Evolutionary conservation across 1,284 basidiomycete genomes (phyloP).

Genomic region (Austroboletus novae-zelandiae): DNA sequence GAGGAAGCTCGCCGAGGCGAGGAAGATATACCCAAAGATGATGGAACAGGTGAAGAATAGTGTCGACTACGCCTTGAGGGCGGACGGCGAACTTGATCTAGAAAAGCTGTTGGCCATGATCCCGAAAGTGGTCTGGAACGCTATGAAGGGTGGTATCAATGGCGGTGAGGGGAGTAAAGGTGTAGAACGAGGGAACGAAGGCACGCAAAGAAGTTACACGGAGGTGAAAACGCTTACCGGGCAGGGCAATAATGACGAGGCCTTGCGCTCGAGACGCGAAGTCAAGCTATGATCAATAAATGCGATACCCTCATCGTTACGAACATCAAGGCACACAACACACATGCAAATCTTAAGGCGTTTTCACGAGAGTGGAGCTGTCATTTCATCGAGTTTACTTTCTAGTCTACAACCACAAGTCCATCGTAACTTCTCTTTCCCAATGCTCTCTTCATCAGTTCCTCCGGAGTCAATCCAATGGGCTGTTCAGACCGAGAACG

Average conservation of each 20-base stretch:
- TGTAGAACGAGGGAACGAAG: too few species aligned
- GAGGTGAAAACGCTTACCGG: not conserved
- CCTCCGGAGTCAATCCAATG: constrained; percentile 45
- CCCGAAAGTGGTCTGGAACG: constrained; percentile 6
- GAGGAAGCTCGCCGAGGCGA: constrained; percentile 19
- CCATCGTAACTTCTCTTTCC: constrained; percentile 47
- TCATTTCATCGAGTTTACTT: too few species aligned
- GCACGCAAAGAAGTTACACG: too few species aligned
- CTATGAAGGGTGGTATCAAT: constrained; percentile 1
- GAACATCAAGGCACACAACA: too few species aligned
- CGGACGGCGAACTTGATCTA: constrained; percentile 5
- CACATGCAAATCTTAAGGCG: too few species aligned
- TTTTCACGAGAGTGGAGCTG: too few species aligned
- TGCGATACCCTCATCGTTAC: too few species aligned
- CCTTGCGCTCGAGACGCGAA: constrained; percentile 11
- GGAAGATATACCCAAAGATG: constrained; percentile 17
- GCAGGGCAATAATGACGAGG: constrained; percentile 10
- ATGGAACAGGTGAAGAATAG: constrained; percentile 10
- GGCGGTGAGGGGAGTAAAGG: too few species aligned
- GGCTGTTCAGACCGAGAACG: constrained; percentile 26
- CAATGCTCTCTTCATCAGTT: constrained; percentile 55
- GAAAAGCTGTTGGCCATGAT: constrained; percentile 6
- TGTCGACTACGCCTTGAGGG: constrained; percentile 7
- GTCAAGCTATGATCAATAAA: constrained; percentile 20
- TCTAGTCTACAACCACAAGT: constrained; percentile 39